These are phyloP conservation scores for Graphilbum sp. DNA, from an alignment of 2,329 filamentous ascomycete genomes.

Conservation along the genomic window DNA sequence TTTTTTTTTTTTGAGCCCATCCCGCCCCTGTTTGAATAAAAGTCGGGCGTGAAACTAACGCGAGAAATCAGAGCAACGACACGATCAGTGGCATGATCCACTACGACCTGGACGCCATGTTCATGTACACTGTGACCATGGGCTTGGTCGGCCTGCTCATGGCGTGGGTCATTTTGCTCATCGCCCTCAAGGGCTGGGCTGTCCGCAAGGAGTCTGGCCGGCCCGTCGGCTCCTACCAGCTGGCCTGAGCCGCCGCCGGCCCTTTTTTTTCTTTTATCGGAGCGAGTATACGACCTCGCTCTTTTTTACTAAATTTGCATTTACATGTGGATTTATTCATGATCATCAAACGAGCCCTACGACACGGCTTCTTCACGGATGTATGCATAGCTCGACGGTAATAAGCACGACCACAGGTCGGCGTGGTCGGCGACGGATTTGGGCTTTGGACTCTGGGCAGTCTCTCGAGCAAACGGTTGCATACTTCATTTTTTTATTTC, in stretches of 20 bases:
- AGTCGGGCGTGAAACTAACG: not conserved
- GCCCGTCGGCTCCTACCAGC: constrained; percentile 8
- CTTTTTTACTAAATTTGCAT: too few species aligned
- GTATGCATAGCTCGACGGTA: too few species aligned
- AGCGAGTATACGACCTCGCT: too few species aligned
- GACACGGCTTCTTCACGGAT: too few species aligned
- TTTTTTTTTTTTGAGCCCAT: not conserved
- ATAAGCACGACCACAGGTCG: too few species aligned
- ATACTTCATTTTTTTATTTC: not conserved
- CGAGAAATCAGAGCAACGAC: constrained; percentile 55
- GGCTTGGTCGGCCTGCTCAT: constrained; percentile 70
- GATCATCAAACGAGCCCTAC: too few species aligned
- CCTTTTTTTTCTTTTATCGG: too few species aligned
- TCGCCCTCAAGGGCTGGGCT: constrained; percentile 83
- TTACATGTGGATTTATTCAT: too few species aligned
- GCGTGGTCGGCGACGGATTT: too few species aligned
- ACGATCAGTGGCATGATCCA: constrained; percentile 61
- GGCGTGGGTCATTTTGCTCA: constrained; percentile 63
- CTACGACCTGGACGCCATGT: constrained; percentile 75
- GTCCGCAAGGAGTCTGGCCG: constrained; percentile 26
- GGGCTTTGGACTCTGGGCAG: too few species aligned
- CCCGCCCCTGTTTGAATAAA: too few species aligned
- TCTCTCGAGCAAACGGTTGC: too few species aligned
- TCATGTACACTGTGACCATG: constrained; percentile 78
- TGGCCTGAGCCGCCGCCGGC: constrained; percentile 4